A percentile compares a stretch with the other conserved stretches of the same genome.
Evolutionary conservation across 2,329 filamentous ascomycete genomes (phyloP).

Genomic region (Graphilbum ipis-grandicollis): DNA sequence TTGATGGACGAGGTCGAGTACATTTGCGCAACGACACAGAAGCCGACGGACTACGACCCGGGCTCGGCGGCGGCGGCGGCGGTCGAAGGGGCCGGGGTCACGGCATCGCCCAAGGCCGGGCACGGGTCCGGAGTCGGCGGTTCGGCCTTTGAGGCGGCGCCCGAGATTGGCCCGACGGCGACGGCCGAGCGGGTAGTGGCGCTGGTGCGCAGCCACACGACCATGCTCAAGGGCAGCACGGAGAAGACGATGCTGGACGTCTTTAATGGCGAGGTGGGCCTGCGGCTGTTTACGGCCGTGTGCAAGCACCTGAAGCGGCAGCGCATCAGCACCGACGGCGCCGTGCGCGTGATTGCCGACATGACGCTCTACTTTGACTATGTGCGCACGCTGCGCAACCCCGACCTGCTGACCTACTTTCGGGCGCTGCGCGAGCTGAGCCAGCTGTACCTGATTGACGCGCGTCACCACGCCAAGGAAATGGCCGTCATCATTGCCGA

Average conservation of each 20-base stretch:
- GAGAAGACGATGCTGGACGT: conserved; percentile 98
- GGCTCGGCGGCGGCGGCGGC: background rate
- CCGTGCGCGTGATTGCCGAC: conserved; percentile 85
- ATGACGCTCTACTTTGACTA: conserved; percentile 89
- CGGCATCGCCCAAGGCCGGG: background rate
- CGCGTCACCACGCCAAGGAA: conserved; percentile 78
- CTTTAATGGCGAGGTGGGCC: conserved; percentile 92
- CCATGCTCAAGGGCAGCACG: conserved; percentile 84
- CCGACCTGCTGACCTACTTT: conserved; percentile 77
- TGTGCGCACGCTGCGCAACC: conserved; percentile 64
- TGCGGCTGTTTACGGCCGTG: conserved; percentile 76
- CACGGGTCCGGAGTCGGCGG: conserved; percentile 14
- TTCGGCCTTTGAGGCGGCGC: conserved; percentile 16
- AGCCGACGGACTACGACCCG: conserved; percentile 62
- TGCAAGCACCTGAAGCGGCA: conserved; percentile 98
- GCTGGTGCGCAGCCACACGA: conserved; percentile 74
- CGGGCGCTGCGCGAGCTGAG: conserved; percentile 77
- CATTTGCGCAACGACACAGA: conserved; percentile 74
- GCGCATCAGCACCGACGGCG: conserved; percentile 74
- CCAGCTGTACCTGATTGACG: conserved; percentile 88
- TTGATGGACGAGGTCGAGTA: conserved; percentile 98
- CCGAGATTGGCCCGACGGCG: conserved; percentile 45
- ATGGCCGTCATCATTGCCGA: conserved; percentile 92
- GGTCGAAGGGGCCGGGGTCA: background rate
- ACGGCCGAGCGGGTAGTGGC: conserved; percentile 71